Base-by-base conservation (phyloP, 306 rosid genomes). In the Prunus mongolica region DNA sequence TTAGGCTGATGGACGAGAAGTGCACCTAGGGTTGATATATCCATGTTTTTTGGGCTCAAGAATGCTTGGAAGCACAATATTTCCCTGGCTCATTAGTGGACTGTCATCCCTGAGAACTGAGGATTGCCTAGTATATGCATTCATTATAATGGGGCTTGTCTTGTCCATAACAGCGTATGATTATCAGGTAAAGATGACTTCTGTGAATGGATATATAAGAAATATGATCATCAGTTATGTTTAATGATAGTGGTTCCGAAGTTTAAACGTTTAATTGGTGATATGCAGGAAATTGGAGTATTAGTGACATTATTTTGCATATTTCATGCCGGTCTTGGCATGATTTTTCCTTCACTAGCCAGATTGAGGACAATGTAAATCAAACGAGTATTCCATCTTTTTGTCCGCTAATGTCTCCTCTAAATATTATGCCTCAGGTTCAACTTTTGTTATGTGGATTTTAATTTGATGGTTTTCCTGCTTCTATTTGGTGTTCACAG, bases 1-100 rank as follows among this genome's bases (percentile, higher is more conserved):
- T 73, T 83, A 95, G 97, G 99, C 97, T 81, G 99, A 95, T 49
- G 99, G 99, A 51, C 89, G 97, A 78, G 97, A 91, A 86, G 93
- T 90, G 87, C 88, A 88, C 79, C 76, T 95, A 20, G 97, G 97
- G 73, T 83, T 92, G 83, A 83, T 92, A 78, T 95, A 86, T 86
- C 89, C 96, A 60, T 92, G 92, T 81, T 81, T 95, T 74, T 51
- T 92, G 84, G 97, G 92, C 76, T 86, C 97, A 34, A 89, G 92
- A 87, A 95, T 95, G 96, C 83, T 95, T 25, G 99, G 99, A 82
- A 92, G 97, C 92, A 87, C 93, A 30, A 16, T 79, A 64, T 92
- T 90, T 82, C 97, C 97, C 3, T 90, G 96, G 93, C 86, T 95
- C 34, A 88, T 86, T 72, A 87, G 92, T 79, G 91, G 97, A 72